phyloP scores from a whole-genome alignment of 2,329 filamentous ascomycete genomes.

The Ophiostoma pallidulum region DNA sequence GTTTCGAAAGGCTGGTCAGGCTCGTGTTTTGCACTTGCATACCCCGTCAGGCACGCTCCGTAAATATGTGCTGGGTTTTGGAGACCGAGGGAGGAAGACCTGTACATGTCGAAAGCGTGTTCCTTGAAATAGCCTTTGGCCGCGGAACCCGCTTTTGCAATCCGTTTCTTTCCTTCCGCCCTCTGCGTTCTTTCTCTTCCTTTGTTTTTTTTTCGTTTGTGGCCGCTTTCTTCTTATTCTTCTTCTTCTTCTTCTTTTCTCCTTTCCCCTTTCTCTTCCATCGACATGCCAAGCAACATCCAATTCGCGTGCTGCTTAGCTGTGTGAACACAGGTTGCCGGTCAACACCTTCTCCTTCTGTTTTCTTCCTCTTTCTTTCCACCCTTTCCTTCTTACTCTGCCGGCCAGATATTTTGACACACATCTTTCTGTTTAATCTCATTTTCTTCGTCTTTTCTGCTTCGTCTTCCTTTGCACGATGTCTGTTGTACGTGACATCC shows the following conservation, averaged over 20 bases:
- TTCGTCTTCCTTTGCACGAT: background rate
- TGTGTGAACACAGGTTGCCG: constrained; percentile 9
- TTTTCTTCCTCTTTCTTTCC: background rate
- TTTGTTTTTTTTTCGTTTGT: no score
- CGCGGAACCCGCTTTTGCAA: no score
- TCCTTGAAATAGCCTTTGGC: no score
- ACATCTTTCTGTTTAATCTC: background rate
- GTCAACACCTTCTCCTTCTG: constrained; percentile 2
- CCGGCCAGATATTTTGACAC: background rate
- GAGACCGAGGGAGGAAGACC: no score
- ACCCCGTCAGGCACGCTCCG: no score
- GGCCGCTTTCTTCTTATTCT: background rate
- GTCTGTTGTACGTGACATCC: constrained; percentile 4
- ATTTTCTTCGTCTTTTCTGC: background rate
- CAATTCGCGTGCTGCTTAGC: background rate
- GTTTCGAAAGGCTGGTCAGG: no score
- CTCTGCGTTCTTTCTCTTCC: no score
- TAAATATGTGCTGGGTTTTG: no score
- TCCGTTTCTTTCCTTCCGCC: no score
- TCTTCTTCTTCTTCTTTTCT: background rate
- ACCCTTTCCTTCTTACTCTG: no score
- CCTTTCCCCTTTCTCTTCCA: background rate
- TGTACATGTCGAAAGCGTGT: no score
- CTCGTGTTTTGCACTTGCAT: no score
- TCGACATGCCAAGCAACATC: constrained; percentile 1